A percentile compares a stretch with the other conserved stretches of the same genome.
Conservation (phyloP, 495 filamentous ascomycete genomes). For the Penicillium cataractarum region DNA sequence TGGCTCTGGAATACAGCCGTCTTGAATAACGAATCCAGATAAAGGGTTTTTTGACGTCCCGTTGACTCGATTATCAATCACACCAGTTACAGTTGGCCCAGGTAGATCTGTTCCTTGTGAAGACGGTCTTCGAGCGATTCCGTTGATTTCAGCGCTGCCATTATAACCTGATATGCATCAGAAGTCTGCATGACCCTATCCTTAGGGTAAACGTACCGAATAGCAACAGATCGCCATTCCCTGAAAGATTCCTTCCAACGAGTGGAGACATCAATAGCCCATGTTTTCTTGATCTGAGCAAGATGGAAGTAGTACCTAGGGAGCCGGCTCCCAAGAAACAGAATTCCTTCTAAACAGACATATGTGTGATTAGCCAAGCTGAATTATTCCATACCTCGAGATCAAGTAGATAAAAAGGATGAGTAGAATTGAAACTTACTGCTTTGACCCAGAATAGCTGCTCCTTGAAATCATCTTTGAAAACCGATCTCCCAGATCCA, state of each 20-base stretch:
- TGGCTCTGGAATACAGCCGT: conserved; percentile 63
- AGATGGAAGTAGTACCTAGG: not conserved
- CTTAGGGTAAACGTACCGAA: not conserved
- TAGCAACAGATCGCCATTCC: not conserved
- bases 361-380: not conserved
- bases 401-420: not conserved
- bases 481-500: conserved; percentile 58
- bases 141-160: not conserved
- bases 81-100: conserved; percentile 64
- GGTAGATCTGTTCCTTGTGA: conserved; percentile 16
- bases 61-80: conserved; percentile 61
- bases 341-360: not conserved
- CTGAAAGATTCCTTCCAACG: not conserved
- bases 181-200: not conserved
- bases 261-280: not conserved
- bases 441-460: conserved; percentile 74
- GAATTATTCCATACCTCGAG: not conserved
- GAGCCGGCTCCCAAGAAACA: not conserved
- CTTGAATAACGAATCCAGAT: conserved; percentile 67
- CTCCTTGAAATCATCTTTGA: conserved; percentile 58
- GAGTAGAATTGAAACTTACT: conserved; percentile 39
- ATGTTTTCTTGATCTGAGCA: not conserved
- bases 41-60: conserved; percentile 45
- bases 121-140: not conserved
- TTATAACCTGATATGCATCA: not conserved